Conservation (phyloP, 495 filamentous ascomycete genomes). For the Alectoria sarmentosa region DNA sequence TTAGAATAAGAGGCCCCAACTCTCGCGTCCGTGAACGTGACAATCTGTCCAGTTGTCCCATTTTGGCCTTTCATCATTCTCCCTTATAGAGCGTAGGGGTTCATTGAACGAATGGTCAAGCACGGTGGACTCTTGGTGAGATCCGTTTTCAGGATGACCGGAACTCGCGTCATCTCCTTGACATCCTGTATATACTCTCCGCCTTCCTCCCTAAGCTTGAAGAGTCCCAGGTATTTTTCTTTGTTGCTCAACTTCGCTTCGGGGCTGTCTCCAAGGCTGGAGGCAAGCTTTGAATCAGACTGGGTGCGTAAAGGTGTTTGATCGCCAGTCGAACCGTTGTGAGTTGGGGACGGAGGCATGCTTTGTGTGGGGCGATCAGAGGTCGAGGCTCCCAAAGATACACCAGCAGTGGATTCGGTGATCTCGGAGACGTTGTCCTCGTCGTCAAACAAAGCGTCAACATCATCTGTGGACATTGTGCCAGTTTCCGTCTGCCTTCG, state of each 20-base stretch:
- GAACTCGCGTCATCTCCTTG: slow-evolving; percentile 92
- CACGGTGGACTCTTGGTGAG: slow-evolving; percentile 98
- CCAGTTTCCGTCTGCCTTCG: slow-evolving; percentile 89
- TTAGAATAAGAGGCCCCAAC: neutral
- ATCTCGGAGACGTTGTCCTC: slow-evolving; percentile 83
- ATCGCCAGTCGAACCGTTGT: slow-evolving; percentile 57
- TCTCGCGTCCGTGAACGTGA: neutral
- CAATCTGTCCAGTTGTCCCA: neutral
- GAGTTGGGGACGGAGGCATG: slow-evolving; percentile 86
- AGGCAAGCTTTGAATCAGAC: slow-evolving; percentile 85
- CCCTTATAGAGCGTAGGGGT: slow-evolving; percentile 79
- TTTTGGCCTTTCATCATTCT: neutral
- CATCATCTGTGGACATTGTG: slow-evolving; percentile 81
- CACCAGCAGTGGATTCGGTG: slow-evolving; percentile 76
- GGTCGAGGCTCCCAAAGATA: slow-evolving; percentile 55
- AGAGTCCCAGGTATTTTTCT: slow-evolving; percentile 90
- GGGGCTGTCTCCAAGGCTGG: slow-evolving; percentile 56
- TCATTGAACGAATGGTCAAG: slow-evolving; percentile 93
- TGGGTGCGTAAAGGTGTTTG: slow-evolving; percentile 79
- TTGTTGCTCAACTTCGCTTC: slow-evolving; percentile 83
- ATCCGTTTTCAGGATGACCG: slow-evolving; percentile 96
- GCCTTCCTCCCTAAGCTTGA: slow-evolving; percentile 83
- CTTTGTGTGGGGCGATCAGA: slow-evolving; percentile 87
- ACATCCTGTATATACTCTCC: slow-evolving; percentile 98
- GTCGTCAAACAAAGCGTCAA: slow-evolving; percentile 88